Conservation (phyloP, 2,329 filamentous ascomycete species). For the Teratosphaeria destructans region DNA sequence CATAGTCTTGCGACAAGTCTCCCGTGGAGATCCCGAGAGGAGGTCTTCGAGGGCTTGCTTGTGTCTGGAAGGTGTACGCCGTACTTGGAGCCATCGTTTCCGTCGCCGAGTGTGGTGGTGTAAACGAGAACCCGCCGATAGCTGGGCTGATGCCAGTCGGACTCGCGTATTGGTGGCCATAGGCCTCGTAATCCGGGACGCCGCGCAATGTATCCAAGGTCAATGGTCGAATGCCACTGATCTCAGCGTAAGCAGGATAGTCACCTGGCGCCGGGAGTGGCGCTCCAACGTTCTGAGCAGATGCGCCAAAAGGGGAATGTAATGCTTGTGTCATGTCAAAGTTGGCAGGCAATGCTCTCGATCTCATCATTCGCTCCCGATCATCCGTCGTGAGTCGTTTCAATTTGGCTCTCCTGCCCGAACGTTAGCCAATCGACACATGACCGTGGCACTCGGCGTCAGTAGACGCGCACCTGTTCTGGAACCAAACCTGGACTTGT, state of each 20-base stretch:
- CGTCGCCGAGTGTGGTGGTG: constrained; percentile 40
- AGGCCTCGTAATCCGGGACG: constrained; percentile 53
- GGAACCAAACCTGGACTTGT: constrained; percentile 97
- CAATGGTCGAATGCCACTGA: constrained; percentile 56
- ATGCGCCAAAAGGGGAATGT: constrained; percentile 43
- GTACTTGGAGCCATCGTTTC: constrained; percentile 37
- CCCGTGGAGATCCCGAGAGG: constrained; percentile 6
- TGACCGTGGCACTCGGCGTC: background rate
- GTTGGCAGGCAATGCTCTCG: constrained; percentile 47
- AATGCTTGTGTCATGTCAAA: constrained; percentile 51
- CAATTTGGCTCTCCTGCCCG: constrained; percentile 46
- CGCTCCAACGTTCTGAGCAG: constrained; percentile 33
- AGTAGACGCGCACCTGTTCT: constrained; percentile 63
- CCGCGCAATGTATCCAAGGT: constrained; percentile 59
- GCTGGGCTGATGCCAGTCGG: constrained; percentile 57
- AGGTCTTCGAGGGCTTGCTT: constrained; percentile 15
- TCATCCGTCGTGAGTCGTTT: constrained; percentile 52
- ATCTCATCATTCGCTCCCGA: constrained; percentile 51
- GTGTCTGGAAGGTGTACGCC: constrained; percentile 26
- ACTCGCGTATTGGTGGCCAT: constrained; percentile 49
- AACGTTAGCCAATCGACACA: constrained; percentile 7
- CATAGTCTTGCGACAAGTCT: constrained; percentile 7
- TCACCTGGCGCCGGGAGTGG: constrained; percentile 37
- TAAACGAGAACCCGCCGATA: constrained; percentile 56
- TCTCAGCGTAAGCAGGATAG: constrained; percentile 31